Base-by-base conservation (phyloP, 2,329 filamentous ascomycete species). In the Botryotinia narcissicola region DNA sequence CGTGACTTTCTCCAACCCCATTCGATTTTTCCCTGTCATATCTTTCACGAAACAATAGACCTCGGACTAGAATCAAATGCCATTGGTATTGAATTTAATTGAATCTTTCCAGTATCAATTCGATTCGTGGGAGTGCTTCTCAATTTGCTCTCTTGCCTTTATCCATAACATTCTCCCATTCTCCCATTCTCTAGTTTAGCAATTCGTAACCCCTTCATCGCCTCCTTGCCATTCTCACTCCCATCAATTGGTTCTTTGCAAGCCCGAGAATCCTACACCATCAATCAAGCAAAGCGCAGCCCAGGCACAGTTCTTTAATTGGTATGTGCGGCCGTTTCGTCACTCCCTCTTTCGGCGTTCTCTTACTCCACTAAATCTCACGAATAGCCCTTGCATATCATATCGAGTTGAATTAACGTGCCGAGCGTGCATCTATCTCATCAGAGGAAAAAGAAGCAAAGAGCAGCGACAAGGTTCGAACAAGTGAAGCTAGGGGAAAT, bases 291-390 rank as follows among this genome's bases (percentile, higher is more conserved):
- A 60, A 61, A 7, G 44, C 44, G 32, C 62, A 16, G 32, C 25
- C 48, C 48, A 54, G 48, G 59, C 70, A 68, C 70, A 48, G 62
- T 12, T 44, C 62, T 68, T 7, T n/a, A 16, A 48, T 72, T 60
- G 70, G 70, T 44, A 29, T 46, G 60, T 72, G 59, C 62, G 32
- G 40, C 70, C 70, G 70, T 72, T 72, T 72, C 48, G 70, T 72
- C 48, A 46, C 61, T 72, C 48, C 48, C 51, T 67, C 70, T 67
- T 72, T 66, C 25, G 70, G 44, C 35, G 51, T n/a, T n/a, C 35
- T 62, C 46, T 22, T 9, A 62, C 40, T 61, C 68, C 68, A 70
- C 42, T 40, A 20, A 62, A 48, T 37, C 59, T 62, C 44, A n/a
- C 54, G 57, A 63, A 42, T 18, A 35, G 40, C 68, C 54, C 54